These are phyloP conservation scores for Yarrowia yakushimensis DNA, from an alignment of 805 yeast species.

Conservation along the genomic window DNA sequence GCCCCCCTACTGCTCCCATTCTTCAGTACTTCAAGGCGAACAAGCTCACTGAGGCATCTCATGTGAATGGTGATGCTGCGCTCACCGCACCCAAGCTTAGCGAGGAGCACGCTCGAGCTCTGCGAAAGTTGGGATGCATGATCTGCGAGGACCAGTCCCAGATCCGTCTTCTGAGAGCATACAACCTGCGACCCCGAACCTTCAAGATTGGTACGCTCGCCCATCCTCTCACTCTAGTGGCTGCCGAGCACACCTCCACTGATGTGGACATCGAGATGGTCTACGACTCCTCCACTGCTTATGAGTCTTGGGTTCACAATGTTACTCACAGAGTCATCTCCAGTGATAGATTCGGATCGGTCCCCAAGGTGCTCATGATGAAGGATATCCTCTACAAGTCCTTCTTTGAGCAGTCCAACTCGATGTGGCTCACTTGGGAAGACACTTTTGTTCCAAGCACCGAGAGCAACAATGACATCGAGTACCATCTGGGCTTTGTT, in stretches of 20 bases:
- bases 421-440: slow-evolving; percentile 20
- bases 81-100: not conserved
- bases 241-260: not conserved
- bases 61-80: not conserved
- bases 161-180: slow-evolving; percentile 6
- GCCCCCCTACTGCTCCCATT: slow-evolving; percentile 19
- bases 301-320: slow-evolving; percentile 18
- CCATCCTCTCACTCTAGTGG: slow-evolving; percentile 19
- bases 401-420: slow-evolving; percentile 13
- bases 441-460: not conserved
- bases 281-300: slow-evolving; percentile 11
- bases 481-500: slow-evolving; percentile 17
- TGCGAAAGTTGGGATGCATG: slow-evolving; percentile 6
- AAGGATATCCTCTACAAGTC: slow-evolving; percentile 20
- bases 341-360: not conserved
- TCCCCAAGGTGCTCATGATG: slow-evolving; percentile 20
- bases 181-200: slow-evolving; percentile 17
- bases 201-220: slow-evolving; percentile 20
- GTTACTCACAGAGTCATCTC: slow-evolving; percentile 12
- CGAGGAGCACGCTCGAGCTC: not conserved
- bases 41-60: not conserved
- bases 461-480: not conserved
- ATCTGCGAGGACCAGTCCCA: slow-evolving; percentile 8
- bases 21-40: not conserved
- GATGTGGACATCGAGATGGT: slow-evolving; percentile 5